phyloP scores from a whole-genome alignment of 352 stramenopile genomes.

The Pythium oligandrum region DNA sequence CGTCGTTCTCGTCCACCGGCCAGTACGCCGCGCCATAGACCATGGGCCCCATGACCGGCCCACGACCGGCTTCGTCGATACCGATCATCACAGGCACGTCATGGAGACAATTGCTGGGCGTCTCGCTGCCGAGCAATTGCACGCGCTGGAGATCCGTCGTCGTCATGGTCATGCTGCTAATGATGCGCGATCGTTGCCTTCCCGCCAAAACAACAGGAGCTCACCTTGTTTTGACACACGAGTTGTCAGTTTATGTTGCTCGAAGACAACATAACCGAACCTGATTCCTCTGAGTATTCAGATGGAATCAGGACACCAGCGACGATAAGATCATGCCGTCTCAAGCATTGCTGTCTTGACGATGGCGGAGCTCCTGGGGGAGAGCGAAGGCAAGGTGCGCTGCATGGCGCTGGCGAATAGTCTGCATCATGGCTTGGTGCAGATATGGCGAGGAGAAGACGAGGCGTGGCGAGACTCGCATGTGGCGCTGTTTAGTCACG shows the following conservation, averaged over 20 bases:
- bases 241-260: too few species aligned
- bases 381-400: constrained; percentile 4
- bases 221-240: constrained; percentile 7
- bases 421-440: constrained; percentile 14
- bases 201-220: constrained; percentile 1
- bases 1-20: constrained; percentile 55
- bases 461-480: constrained; percentile 3
- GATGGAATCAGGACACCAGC: constrained; percentile 2
- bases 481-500: constrained; percentile 16
- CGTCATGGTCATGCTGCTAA: not conserved
- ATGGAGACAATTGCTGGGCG: constrained; percentile 52
- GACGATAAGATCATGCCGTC: not conserved
- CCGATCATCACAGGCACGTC: constrained; percentile 85
- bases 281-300: constrained; percentile 8
- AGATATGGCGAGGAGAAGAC: constrained; percentile 1
- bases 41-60: constrained; percentile 94
- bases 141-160: constrained; percentile 41
- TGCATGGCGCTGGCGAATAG: constrained; percentile 17
- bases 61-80: constrained; percentile 94
- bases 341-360: not conserved
- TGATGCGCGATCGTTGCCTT: constrained; percentile 3
- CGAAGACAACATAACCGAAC: not conserved
- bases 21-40: constrained; percentile 93
- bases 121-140: constrained; percentile 54
- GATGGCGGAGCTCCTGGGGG: too few species aligned